Percentiles rank a stretch among this genome's conserved stretches.
Conservation (phyloP, 2,329 filamentous ascomycete genomes). For the Fusarium chlamydosporum region DNA sequence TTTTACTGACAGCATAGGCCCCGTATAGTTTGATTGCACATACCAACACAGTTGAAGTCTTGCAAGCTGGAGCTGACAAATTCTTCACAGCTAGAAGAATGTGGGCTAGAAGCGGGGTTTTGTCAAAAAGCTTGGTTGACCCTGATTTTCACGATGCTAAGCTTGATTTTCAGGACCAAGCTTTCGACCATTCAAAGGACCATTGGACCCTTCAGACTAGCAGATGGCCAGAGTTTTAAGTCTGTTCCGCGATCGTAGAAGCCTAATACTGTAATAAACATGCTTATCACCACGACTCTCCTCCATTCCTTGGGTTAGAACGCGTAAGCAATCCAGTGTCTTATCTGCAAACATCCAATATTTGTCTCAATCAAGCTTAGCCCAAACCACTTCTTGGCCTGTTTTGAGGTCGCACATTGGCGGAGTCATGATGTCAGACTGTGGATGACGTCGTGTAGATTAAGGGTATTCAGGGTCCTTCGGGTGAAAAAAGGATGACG, state of each 20-base stretch:
- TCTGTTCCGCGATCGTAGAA: neutral
- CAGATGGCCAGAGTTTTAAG: conserved; percentile 3
- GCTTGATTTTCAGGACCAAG: conserved; percentile 2
- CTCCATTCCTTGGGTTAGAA: neutral
- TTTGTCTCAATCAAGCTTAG: conserved; percentile 5
- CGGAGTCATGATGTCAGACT: conserved; percentile 34
- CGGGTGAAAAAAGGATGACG: conserved; percentile 8
- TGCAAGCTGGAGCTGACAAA: too few relatives aligned
- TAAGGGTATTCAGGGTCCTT: conserved; percentile 24
- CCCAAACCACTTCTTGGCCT: neutral
- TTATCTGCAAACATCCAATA: neutral
- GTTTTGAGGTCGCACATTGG: conserved; percentile 14
- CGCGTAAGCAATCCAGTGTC: neutral
- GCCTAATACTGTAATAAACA: neutral
- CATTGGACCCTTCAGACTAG: conserved; percentile 8
- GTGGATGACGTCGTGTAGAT: conserved; percentile 22
- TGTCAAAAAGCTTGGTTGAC: conserved; percentile 4
- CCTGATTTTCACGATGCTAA: neutral
- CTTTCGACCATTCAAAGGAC: neutral
- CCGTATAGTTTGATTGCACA: too few relatives aligned
- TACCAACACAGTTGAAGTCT: too few relatives aligned
- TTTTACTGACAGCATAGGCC: too few relatives aligned
- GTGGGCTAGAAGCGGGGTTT: neutral
- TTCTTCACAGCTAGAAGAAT: too few relatives aligned
- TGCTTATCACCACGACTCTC: neutral